Evolutionary conservation across 2,329 filamentous ascomycete genomes (phyloP), one percentile per base, ranked within the genome.

Genomic region (Stagonosporopsis chrysanthemi): DNA sequence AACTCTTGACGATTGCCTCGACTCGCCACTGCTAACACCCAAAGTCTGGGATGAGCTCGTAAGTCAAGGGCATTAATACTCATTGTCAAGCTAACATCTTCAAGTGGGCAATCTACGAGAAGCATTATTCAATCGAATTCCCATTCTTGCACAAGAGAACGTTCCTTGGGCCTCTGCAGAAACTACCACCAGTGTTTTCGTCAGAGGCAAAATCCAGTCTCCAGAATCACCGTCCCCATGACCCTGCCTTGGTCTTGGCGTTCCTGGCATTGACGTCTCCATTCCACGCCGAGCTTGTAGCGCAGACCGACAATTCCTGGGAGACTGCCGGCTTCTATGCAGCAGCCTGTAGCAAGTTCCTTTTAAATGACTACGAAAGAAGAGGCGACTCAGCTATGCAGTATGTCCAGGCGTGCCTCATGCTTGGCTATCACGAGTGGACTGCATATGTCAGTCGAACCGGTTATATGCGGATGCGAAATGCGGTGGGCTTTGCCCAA

Each of bases 381-480:
- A 36, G 60, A 6, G 60, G 61, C 3, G 51, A 59, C 11, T 82
- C 84, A 4, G 86, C 84, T 1, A 78, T 90, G 3, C 86, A 90
- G 58, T 82, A 86, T 15, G 85, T 87, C 0, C 88, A 91, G 63
- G 86, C 88, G 0, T 82, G 87, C 42, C 79, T 91, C 9, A 90
- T 91, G 88, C 79, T 92, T 7, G 86, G 84, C 1, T 78, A 90
- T 11, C 89, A 91, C 60, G 88, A 91, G 61, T 91, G 88, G 88
- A 86, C 86, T 11, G 87, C 88, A 70, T 82, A 83, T 8, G 78
- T 82, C 60, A 88, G 87, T 1, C 74, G 83, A 19, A 83, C 83
- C 38, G 87, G 88, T 14, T 91, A 88, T 84, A 82, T 88, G 69
- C 86, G 85, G 58, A 80, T 91, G 28, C 87, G 87, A 4, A 84